A percentile compares a stretch with the other conserved stretches of the same genome.
phyloP scores from a whole-genome alignment of 352 stramenopile species.

The Phytopythium sindhum region DNA sequence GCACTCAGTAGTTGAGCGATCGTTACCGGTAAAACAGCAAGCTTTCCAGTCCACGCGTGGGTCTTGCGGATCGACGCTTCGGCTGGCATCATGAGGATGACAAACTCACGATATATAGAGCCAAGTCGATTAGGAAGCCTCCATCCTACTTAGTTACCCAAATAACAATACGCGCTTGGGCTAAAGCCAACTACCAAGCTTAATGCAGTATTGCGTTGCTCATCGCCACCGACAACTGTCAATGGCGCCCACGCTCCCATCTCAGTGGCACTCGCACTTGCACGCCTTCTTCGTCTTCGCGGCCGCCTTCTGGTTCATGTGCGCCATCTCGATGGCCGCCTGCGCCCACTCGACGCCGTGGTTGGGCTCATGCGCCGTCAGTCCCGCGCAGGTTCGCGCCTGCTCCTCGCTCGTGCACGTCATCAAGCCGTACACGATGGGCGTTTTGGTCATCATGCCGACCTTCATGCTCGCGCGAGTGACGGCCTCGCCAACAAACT shows the following conservation, averaged over 20 bases:
- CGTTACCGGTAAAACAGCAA: too few relatives aligned
- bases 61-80: too few relatives aligned
- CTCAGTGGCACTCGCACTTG: slow-evolving; percentile 6
- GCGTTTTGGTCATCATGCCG: slow-evolving; percentile 12
- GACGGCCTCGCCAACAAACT: slow-evolving; percentile 13
- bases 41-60: too few relatives aligned
- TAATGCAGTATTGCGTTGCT: too few relatives aligned
- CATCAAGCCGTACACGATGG: slow-evolving; percentile 15
- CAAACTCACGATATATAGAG: too few relatives aligned
- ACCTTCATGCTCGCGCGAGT: slow-evolving; percentile 16
- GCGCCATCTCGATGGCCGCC: slow-evolving; percentile 90
- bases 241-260: background rate
- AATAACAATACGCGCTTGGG: too few relatives aligned
- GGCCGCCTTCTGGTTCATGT: background rate
- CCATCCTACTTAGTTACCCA: too few relatives aligned
- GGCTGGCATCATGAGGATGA: too few relatives aligned
- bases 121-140: too few relatives aligned
- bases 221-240: too few relatives aligned
- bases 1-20: too few relatives aligned
- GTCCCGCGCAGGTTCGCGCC: slow-evolving; percentile 7
- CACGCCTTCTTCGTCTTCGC: slow-evolving; percentile 1
- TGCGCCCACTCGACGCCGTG: slow-evolving; percentile 79
- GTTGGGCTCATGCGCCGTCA: background rate
- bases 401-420: slow-evolving; percentile 9
- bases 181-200: too few relatives aligned